Evolutionary conservation across 495 filamentous ascomycete genomes (phyloP).

Genomic region (Aspergillus coremiiformis): DNA sequence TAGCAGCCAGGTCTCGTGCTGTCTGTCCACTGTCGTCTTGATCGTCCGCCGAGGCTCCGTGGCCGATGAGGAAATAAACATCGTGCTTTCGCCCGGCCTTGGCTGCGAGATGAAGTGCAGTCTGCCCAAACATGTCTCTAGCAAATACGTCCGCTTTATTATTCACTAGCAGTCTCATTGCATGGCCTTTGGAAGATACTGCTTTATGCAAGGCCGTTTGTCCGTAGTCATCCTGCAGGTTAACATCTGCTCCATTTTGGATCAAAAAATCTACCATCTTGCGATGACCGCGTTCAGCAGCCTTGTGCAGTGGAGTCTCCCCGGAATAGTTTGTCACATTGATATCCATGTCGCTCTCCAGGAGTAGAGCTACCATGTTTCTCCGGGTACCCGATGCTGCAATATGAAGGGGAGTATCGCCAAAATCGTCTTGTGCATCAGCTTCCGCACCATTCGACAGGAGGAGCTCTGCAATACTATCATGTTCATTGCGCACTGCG

Average conservation of each 20-base stretch:
- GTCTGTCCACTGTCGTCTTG: conserved; percentile 16
- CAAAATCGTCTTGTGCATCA: conserved; percentile 20
- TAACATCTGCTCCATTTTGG: background rate
- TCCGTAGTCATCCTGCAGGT: conserved; percentile 19
- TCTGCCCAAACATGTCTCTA: conserved; percentile 24
- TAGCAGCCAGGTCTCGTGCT: conserved; percentile 9
- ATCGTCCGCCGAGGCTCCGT: conserved; percentile 13
- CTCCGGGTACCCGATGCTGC: conserved; percentile 31
- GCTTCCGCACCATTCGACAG: conserved; percentile 21
- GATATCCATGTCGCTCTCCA: conserved; percentile 36
- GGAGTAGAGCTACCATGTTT: conserved; percentile 28
- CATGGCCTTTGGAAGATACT: conserved; percentile 22
- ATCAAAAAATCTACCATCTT: conserved; percentile 31
- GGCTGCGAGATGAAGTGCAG: conserved; percentile 27
- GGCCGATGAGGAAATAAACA: conserved; percentile 21
- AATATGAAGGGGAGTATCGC: conserved; percentile 30
- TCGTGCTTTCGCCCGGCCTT: conserved; percentile 19
- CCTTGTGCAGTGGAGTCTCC: conserved; percentile 35
- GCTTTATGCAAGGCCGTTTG: conserved; percentile 27
- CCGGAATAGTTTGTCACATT: conserved; percentile 28
- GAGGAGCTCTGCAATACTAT: conserved; percentile 25
- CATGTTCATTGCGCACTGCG: conserved; percentile 27
- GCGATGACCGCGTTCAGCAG: conserved; percentile 29
- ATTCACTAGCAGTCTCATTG: conserved; percentile 20
- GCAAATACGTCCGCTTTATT: conserved; percentile 16